phyloP scores from a whole-genome alignment of 345 rosid genomes.

The Hibiscus tridactylites region DNA sequence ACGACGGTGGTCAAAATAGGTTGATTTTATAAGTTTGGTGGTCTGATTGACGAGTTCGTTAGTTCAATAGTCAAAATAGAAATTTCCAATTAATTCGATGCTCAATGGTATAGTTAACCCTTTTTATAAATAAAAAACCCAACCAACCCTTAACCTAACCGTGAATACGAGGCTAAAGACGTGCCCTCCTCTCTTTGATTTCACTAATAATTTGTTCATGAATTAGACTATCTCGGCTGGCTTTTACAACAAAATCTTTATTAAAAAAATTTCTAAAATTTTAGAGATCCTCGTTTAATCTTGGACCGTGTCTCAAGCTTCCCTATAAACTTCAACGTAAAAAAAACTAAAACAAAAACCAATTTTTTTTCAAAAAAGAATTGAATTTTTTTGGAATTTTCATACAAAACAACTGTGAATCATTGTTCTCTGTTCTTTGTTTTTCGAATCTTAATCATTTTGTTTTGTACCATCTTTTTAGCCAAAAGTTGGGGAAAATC shows the following conservation, averaged over 20 bases:
- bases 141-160: background rate
- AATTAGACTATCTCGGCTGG: background rate
- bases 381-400: background rate
- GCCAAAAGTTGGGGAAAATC: constrained; percentile 19
- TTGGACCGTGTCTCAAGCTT: constrained; percentile 3
- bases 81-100: too few relatives aligned
- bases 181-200: background rate
- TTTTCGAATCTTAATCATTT: constrained; percentile 12
- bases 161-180: background rate
- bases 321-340: background rate
- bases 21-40: too few relatives aligned
- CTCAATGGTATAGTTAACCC: too few relatives aligned
- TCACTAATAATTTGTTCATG: background rate
- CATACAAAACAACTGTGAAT: constrained; percentile 5
- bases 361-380: background rate
- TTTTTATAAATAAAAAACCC: background rate
- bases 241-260: background rate
- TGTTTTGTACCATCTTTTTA: constrained; percentile 13
- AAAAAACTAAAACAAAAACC: background rate
- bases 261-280: background rate
- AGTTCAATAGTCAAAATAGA: too few relatives aligned
- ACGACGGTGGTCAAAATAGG: too few relatives aligned
- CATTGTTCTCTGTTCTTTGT: background rate
- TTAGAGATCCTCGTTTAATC: background rate
- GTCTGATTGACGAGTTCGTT: too few relatives aligned